Base-by-base conservation (phyloP, 352 stramenopile genomes). In the Phytophthora tentaculata region DNA sequence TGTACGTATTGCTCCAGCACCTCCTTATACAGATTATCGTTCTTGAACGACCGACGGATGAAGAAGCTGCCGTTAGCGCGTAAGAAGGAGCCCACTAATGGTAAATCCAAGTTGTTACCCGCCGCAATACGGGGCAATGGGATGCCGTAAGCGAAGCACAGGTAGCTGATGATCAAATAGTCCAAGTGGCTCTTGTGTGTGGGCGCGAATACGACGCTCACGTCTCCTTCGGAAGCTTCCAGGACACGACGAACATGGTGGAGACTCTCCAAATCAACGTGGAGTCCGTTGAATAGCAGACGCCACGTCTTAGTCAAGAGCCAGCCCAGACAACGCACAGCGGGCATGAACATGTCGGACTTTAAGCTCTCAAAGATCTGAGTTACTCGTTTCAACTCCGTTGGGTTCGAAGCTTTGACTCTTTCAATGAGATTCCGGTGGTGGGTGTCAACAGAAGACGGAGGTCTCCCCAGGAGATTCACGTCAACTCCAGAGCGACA, bases 141-240 rank as follows among this genome's bases (percentile, higher is more conserved):
- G 48, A 97, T 84, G 56, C 91, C 86, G 63, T 96, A 97, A 6
- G 84, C 84, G 55, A 96, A 96, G 72, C 84, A 95, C 52, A 97
- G 58, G 67, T 97, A 97, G 60, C 87, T 96, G 64, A 97, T 88
- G 59, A 97, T 90, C 26, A 97, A 69, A 64, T 97, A 97, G 71
- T 97, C 91, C 57, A 97, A 65, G 56, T 97, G 90, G 35, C 77
- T 92, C 72, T 96, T 92, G 74, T 97, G 91, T 23, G 91, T 97
- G 16, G 91, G 91, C 10, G 89, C 80, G 66, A 95, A 93, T 45
- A 95, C 84, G 43, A 97, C 78, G 49, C 84, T 90, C 6, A 91
- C 77, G 47, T 91, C 74, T 2, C 70, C 73, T 37, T 85, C 73
- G 1, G 77, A 68, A 0, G 61, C 71, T 45, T 89, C 75, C 12